phyloP scores from a whole-genome alignment of 495 filamentous ascomycete species.

The Penicillium macrosclerotiorum region DNA sequence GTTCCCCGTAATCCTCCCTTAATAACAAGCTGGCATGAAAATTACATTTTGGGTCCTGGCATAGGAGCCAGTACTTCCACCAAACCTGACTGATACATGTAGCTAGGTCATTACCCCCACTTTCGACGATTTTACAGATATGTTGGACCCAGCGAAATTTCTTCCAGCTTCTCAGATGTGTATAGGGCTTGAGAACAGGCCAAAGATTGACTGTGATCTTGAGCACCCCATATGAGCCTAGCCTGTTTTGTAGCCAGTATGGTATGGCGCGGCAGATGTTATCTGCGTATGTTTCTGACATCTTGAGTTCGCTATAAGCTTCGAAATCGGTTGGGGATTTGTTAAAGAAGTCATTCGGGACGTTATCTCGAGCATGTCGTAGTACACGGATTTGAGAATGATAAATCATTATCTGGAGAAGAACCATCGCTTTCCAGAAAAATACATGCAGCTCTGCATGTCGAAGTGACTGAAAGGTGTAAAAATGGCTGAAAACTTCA shows the following conservation, averaged over 20 bases:
- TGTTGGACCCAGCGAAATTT: constrained; percentile 4
- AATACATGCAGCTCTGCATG: constrained; percentile 4
- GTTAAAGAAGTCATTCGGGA: not conserved
- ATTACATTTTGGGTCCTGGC: not conserved
- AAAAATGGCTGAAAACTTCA: not conserved
- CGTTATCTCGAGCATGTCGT: too few relatives aligned
- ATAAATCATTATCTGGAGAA: constrained; percentile 3
- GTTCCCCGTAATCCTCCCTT: not conserved
- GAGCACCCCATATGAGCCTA: constrained; percentile 1
- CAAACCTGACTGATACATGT: constrained; percentile 1
- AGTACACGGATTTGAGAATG: not conserved
- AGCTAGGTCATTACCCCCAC: constrained; percentile 2
- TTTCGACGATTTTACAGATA: not conserved
- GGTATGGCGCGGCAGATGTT: constrained; percentile 4
- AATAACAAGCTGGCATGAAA: constrained; percentile 3
- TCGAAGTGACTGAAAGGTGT: constrained; percentile 1
- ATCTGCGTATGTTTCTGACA: constrained; percentile 1
- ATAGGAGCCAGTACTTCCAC: constrained; percentile 3
- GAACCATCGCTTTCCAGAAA: constrained; percentile 3
- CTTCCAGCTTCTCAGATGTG: not conserved
- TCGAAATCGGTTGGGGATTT: not conserved
- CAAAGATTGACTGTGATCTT: constrained; percentile 2
- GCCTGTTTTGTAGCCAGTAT: not conserved
- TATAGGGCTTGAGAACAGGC: constrained; percentile 4
- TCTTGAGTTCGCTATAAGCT: not conserved